Evolutionary conservation across 139 green algal species (phyloP).

Genomic region (Mychonastes homosphaera): DNA sequence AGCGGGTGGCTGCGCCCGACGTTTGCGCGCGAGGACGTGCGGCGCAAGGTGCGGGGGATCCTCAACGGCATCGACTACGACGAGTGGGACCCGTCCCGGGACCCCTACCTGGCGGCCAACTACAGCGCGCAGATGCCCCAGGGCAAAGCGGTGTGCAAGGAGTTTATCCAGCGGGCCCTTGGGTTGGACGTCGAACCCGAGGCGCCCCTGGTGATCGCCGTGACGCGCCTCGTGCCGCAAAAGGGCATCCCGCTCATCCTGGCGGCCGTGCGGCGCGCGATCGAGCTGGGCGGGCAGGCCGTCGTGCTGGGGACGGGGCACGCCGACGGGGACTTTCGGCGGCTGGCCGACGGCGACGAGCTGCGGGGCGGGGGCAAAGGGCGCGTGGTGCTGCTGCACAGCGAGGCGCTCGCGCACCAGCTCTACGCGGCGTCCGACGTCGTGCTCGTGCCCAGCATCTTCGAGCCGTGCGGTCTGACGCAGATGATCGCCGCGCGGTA

Average conservation of each 20-base stretch:
- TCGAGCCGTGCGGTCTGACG: constrained; percentile 93
- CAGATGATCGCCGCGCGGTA: constrained; percentile 77
- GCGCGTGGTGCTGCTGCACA: constrained; percentile 63
- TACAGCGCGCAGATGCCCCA: constrained; percentile 41
- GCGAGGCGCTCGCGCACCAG: constrained; percentile 69
- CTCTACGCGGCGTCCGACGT: constrained; percentile 87
- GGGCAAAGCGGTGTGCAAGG: constrained; percentile 84
- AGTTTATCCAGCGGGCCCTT: constrained; percentile 66
- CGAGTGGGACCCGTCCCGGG: constrained; percentile 70
- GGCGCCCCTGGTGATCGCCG: constrained; percentile 77
- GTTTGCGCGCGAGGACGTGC: constrained; percentile 38
- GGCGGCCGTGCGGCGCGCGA: constrained; percentile 29
- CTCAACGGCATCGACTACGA: constrained; percentile 89
- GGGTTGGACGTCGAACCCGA: constrained; percentile 56
- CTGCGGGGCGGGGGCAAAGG: not conserved
- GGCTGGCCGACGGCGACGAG: constrained; percentile 39
- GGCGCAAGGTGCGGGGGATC: constrained; percentile 51
- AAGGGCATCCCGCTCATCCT: constrained; percentile 91
- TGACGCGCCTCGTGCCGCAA: constrained; percentile 83
- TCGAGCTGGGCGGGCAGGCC: constrained; percentile 73
- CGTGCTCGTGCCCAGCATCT: constrained; percentile 90
- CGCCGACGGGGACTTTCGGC: constrained; percentile 63
- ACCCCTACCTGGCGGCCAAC: constrained; percentile 62
- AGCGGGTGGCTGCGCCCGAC: constrained; percentile 66
- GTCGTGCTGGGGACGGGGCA: constrained; percentile 84